phyloP scores from a whole-genome alignment of 2,329 filamentous ascomycete species.

The Trichophaea hybrida region DNA sequence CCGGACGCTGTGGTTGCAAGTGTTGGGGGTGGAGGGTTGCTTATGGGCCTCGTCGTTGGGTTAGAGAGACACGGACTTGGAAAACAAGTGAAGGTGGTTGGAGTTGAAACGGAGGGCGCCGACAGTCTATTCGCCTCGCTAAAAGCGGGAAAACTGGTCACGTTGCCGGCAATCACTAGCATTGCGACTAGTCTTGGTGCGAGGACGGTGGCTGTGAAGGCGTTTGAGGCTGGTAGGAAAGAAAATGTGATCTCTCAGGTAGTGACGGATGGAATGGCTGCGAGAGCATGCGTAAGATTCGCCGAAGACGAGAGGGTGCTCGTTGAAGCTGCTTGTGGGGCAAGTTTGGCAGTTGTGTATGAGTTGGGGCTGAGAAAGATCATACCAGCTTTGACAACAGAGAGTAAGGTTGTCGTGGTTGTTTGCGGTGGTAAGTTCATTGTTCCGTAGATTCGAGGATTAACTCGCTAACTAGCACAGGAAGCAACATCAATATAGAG shows the following conservation, averaged over 20 bases:
- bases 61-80: conserved; percentile 39
- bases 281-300: conserved; percentile 58
- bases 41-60: conserved; percentile 61
- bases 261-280: conserved; percentile 62
- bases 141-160: conserved; percentile 42
- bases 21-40: conserved; percentile 66
- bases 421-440: conserved; percentile 51
- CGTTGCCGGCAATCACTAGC: conserved; percentile 56
- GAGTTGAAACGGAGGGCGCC: conserved; percentile 62
- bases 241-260: conserved; percentile 46
- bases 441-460: neutral
- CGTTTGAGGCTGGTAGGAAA: conserved; percentile 48
- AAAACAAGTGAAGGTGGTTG: conserved; percentile 43
- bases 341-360: conserved; percentile 57
- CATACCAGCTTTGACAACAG: conserved; percentile 45
- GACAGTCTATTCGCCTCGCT: conserved; percentile 54
- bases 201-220: conserved; percentile 51
- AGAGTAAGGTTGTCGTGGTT: conserved; percentile 64
- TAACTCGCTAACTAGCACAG: conserved; percentile 29
- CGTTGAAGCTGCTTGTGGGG: conserved; percentile 75
- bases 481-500: conserved; percentile 49
- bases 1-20: conserved; percentile 61
- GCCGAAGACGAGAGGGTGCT: conserved; percentile 69
- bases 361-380: conserved; percentile 47
- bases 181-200: conserved; percentile 62